phyloP scores from a whole-genome alignment of 2,329 filamentous ascomycete species.

The Blumeriella jaapii region DNA sequence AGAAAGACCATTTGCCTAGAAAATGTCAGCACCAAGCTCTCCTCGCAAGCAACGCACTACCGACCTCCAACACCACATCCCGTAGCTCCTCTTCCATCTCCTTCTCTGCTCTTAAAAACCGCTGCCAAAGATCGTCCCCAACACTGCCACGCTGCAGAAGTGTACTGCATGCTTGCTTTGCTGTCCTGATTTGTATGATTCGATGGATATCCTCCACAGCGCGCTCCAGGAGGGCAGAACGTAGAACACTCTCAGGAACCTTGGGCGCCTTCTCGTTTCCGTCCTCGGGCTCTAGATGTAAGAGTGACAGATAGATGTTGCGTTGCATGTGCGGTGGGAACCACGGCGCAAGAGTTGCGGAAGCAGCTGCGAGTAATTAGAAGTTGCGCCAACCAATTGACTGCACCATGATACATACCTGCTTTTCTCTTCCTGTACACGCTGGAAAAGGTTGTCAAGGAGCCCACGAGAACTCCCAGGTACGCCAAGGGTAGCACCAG shows the following conservation, averaged over 20 bases:
- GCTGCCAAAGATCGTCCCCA: constrained; percentile 90
- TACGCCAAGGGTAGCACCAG: constrained; percentile 84
- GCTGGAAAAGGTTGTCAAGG: constrained; percentile 81
- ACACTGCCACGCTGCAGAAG: constrained; percentile 85
- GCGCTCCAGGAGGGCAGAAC: constrained; percentile 77
- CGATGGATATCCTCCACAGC: constrained; percentile 89
- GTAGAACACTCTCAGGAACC: constrained; percentile 74
- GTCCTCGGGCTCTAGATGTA: constrained; percentile 60
- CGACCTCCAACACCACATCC: constrained; percentile 85
- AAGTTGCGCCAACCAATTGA: constrained; percentile 13
- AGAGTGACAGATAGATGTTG: constrained; percentile 86
- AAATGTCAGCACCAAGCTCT: constrained; percentile 14
- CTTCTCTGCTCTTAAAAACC: constrained; percentile 84
- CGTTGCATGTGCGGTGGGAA: constrained; percentile 84
- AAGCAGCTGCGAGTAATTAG: constrained; percentile 44
- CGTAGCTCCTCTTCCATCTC: constrained; percentile 94
- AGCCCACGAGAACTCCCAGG: constrained; percentile 74
- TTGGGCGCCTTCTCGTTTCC: constrained; percentile 54
- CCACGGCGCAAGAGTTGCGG: constrained; percentile 84
- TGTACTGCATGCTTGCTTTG: constrained; percentile 76
- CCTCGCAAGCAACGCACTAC: constrained; percentile 14
- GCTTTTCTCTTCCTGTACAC: constrained; percentile 91
- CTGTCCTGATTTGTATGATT: constrained; percentile 76
- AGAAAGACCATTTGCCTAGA: constrained; percentile 76
- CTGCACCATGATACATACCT: constrained; percentile 37